Evolutionary conservation across 768 basidiomycete genomes (phyloP).

Genomic region (Termitomyces sp.): DNA sequence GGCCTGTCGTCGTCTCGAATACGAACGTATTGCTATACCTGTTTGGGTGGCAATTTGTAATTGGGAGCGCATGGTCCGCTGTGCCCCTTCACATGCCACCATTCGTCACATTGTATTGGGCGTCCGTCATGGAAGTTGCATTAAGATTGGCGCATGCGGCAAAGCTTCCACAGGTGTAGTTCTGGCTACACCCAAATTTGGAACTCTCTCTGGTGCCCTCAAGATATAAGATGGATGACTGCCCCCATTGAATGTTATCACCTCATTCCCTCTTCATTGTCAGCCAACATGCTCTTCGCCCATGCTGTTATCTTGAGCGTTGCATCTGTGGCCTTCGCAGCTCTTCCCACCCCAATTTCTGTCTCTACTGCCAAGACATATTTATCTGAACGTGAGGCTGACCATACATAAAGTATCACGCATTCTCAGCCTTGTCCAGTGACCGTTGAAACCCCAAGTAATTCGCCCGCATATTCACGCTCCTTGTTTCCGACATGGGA

Average conservation of each 20-base stretch:
- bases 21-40: not conserved
- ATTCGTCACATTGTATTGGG: not conserved
- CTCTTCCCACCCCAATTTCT: slow-evolving; percentile 28
- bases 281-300: slow-evolving; percentile 10
- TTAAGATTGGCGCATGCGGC: not conserved
- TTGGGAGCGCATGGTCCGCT: slow-evolving; percentile 1
- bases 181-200: not conserved
- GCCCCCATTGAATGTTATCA: not conserved
- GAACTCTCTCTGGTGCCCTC: not conserved
- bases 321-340: slow-evolving; percentile 14
- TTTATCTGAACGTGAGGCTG: slow-evolving; percentile 25
- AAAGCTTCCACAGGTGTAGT: not conserved
- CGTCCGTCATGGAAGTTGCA: not conserved
- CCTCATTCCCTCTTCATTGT: not conserved
- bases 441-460: slow-evolving; percentile 28
- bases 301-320: slow-evolving; percentile 14
- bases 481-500: slow-evolving; percentile 46
- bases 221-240: not conserved
- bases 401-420: not conserved
- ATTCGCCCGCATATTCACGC: slow-evolving; percentile 32
- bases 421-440: slow-evolving; percentile 17
- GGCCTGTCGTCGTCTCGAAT: not conserved
- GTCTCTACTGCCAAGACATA: slow-evolving; percentile 31
- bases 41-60: not conserved
- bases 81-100: not conserved